Conservation (phyloP, 2,329 filamentous ascomycete species). For the Pseudomassariella vexata region DNA sequence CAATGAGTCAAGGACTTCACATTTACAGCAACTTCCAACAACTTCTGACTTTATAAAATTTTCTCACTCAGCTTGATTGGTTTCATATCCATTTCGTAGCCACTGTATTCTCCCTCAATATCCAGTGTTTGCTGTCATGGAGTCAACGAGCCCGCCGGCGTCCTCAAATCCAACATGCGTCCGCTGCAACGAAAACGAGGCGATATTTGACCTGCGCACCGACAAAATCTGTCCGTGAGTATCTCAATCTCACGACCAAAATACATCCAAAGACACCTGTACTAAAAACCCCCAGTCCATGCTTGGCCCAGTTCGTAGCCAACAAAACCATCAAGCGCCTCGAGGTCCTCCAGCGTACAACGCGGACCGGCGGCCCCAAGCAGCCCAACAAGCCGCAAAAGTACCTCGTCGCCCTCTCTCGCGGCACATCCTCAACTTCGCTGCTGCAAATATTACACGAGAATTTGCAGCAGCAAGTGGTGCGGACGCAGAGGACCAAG, state of each 20-base stretch:
- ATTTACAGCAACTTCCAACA: too few relatives aligned
- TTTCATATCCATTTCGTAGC: too few relatives aligned
- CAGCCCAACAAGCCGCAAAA: constrained; percentile 32
- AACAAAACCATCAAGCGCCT: constrained; percentile 75
- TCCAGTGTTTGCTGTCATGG: too few relatives aligned
- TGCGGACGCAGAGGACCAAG: constrained; percentile 34
- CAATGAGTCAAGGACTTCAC: too few relatives aligned
- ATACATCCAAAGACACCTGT: background rate
- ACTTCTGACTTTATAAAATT: too few relatives aligned
- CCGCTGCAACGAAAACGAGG: constrained; percentile 25
- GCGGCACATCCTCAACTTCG: constrained; percentile 73
- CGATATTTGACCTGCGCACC: constrained; percentile 21
- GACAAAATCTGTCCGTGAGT: constrained; percentile 22
- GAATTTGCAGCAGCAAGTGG: constrained; percentile 63
- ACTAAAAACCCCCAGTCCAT: constrained; percentile 44
- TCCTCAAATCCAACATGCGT: constrained; percentile 19
- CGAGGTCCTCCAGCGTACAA: constrained; percentile 44
- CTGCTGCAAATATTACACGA: constrained; percentile 71
- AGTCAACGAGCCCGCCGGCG: too few relatives aligned
- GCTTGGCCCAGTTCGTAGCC: constrained; percentile 72
- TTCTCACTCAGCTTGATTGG: too few relatives aligned
- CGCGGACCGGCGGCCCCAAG: constrained; percentile 21
- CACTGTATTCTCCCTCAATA: too few relatives aligned
- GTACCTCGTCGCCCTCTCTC: constrained; percentile 75
- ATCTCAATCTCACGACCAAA: background rate